These are phyloP conservation scores for Chromosphaera perkinsii DNA, from an alignment of 208 protist species.

Conservation along the genomic window DNA sequence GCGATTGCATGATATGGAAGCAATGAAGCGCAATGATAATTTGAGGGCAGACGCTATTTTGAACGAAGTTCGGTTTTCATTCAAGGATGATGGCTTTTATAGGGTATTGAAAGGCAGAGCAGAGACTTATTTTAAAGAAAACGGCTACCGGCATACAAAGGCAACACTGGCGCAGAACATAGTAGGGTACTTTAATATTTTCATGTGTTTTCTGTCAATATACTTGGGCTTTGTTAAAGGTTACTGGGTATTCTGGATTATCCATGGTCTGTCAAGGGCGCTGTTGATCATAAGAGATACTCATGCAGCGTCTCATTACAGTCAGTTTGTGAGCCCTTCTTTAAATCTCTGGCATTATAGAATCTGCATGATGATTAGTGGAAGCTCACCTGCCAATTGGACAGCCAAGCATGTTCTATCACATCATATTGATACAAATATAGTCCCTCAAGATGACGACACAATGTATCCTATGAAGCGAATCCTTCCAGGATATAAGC, in stretches of 20 bases:
- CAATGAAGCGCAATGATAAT: background rate
- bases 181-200: constrained; percentile 23
- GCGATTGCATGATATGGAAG: background rate
- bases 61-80: constrained; percentile 33
- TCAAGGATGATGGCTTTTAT: constrained; percentile 44
- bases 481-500: constrained; percentile 28
- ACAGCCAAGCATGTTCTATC: constrained; percentile 41
- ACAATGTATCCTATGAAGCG: constrained; percentile 46
- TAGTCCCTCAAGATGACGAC: constrained; percentile 36
- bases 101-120: constrained; percentile 34
- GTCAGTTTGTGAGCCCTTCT: constrained; percentile 19
- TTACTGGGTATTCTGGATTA: constrained; percentile 22
- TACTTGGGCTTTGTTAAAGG: constrained; percentile 34
- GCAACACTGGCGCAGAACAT: constrained; percentile 23
- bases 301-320: constrained; percentile 40
- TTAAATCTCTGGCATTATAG: constrained; percentile 40
- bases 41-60: background rate
- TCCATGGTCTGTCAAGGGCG: constrained; percentile 28
- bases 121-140: constrained; percentile 37
- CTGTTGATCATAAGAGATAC: constrained; percentile 34
- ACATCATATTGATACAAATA: constrained; percentile 43
- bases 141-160: constrained; percentile 27
- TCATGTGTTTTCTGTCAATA: constrained; percentile 24
- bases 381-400: constrained; percentile 37
- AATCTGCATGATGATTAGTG: constrained; percentile 30